Base-by-base conservation (phyloP, 345 rosid genomes). In the Abelmoschus esculentus region DNA sequence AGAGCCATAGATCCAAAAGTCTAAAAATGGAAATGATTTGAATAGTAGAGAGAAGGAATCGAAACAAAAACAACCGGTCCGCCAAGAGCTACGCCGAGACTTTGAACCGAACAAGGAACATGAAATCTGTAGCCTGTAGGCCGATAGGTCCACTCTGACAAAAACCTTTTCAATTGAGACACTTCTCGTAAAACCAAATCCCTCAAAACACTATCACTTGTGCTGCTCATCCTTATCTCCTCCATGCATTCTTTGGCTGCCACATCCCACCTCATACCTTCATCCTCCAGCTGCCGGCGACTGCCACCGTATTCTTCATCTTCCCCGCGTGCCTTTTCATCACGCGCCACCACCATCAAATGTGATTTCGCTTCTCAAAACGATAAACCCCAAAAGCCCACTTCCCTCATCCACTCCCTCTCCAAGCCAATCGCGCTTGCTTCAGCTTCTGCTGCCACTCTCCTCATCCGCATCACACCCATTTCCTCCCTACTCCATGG, bases 401-500 rank as follows among this genome's bases (percentile, higher is more conserved):
- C 63, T 29, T 52, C 52, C 47, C 71, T 88, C 13, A 38, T 81
- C 1, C 26, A 22, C 26, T 22, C 26, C 26, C 26, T 22, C 26
- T 22, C 26, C 26, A 85, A 81, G 47, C 82, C 91, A 42, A 75
- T 85, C 0, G 72, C 85, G 0, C 18, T 83, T 47, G 85, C 89
- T 46, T 74, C 85, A 0, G 50, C 50, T 13, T 46, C 14, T 15
- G 77, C 89, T 8, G 88, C 86, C 12, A 66, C 84, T 66, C 74
- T 92, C 49, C 76, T 90, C 42, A 70, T 86, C 76, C 85, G 77
- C 42, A 7, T 81, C 70, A 61, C 80, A 14, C 82, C 90, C 34
- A 42, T 81, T 8, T 70, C 79, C 14, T 70, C 76, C 61, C 31
- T 77, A 22, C 61, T 75, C 7, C 61, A 61, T 68, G 70, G 76